Evolutionary conservation across 257 asterid genomes (phyloP), one percentile per base, ranked within the genome.

Genomic region (Dorcoceras hygrometricum): DNA sequence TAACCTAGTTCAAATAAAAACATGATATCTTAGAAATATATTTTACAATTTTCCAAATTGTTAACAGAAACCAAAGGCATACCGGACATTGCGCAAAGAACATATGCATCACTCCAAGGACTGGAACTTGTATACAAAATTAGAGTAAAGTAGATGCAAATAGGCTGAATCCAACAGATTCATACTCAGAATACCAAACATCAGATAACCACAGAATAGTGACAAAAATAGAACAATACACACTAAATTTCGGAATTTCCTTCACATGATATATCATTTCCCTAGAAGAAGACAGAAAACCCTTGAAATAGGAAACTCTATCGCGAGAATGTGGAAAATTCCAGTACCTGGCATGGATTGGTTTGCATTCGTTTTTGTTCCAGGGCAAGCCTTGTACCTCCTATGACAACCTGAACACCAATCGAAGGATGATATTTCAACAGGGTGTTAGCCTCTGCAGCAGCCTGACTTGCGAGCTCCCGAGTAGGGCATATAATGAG

Each of bases 401-500:
- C 99, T 43, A 94, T 94, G 73, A 94, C 96, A 68, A 94, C 99
- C 80, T 94, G 97, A 81, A 88, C 96, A 23, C 99, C 99, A 61
- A 94, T 75, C 18, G 99, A 88, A 67, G 89, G 81, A 72, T 94
- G 99, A 77, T 88, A 94, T 73, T 94, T 94, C 86, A 94, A 79
- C 83, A 94, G 76, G 3, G 65, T 85, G 64, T 78, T 90, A 72
- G 96, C 99, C 87, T 94, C 99, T 6, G 89, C 65, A 72, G 97
- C 90, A 74, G 99, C 99, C 79, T 94, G 99, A 72, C 80, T 79
- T 67, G 99, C 99, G 65, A 94, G 97, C 71, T 94, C 99, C 27
- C 97, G 78, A 32, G 99, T 94, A 32, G 99, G 99, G 78, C 99
- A 94, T 56, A 94, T 82, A 63, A 94, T 76, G 29, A 94, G 99